These are phyloP conservation scores for Dendrobium chrysotoxum DNA, from an alignment of 106 monocot species.

Conservation along the genomic window DNA sequence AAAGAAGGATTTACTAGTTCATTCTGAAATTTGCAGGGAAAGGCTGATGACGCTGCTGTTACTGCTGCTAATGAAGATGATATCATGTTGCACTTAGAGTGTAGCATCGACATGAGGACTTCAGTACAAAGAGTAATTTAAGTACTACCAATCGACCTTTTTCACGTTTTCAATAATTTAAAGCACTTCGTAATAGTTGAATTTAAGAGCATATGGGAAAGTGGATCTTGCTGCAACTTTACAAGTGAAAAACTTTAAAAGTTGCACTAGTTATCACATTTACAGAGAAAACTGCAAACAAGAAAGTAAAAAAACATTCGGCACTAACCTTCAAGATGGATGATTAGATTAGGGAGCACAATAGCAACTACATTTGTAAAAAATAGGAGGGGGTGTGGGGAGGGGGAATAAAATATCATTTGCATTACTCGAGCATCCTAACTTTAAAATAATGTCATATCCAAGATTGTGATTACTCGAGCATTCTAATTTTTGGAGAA, in stretches of 20 bases:
- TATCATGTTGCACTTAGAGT: not conserved
- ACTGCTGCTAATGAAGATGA: not conserved
- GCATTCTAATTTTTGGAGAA: no score
- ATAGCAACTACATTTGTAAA: not conserved
- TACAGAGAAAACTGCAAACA: not conserved
- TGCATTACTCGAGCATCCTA: no score
- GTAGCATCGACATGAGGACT: not conserved
- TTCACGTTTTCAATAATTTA: not conserved
- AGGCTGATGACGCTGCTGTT: not conserved
- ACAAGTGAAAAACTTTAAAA: not conserved
- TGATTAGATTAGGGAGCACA: not conserved
- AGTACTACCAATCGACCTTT: not conserved
- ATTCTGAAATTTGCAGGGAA: not conserved
- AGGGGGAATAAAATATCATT: no score
- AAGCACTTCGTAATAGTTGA: not conserved
- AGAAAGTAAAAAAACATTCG: not conserved
- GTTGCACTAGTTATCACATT: not conserved
- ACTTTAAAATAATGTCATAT: no score
- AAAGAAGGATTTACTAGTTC: not conserved
- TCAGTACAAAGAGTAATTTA: not conserved
- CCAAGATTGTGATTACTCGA: no score
- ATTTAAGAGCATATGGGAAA: not conserved
- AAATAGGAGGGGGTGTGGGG: no score
- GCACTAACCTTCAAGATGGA: not conserved
- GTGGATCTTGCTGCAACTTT: not conserved